Base-by-base conservation (phyloP, 345 rosid genomes). In the Laguncularia racemosa region DNA sequence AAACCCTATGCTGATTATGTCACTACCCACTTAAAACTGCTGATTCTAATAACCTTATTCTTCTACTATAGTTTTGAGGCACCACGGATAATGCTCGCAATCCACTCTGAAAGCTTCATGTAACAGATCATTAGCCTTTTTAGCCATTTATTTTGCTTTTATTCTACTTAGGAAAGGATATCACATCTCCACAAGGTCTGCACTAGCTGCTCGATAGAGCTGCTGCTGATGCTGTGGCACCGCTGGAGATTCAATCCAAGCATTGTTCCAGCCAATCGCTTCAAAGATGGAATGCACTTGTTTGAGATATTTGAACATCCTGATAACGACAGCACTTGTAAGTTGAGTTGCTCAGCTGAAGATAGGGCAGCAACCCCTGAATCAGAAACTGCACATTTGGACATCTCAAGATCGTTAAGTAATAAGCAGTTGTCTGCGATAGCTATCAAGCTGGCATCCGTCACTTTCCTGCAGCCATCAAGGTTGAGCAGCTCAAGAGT, bases 171-270 rank as follows among this genome's bases (percentile, higher is more conserved):
- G 57, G 62, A 80, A 55, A 87, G 86, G 63, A 84, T 78, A 65
- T 84, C 91, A 16, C 95, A 84, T 63, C 84, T 76, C 91, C 95
- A 84, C 20, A 84, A 54, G 28, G 63, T 77, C 58, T 75, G 84
- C 21, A 78, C 71, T 12, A 87, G 88, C 21, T 55, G 49, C 44
- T 76, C 78, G 8, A 77, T 65, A 3, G 71, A 47, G 67, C 71
- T n/a, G 59, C 72, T 59, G 73, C 81, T 82, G 62, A 87, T 73
- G 26, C 75, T 77, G 59, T 78, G 76, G 78, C 95, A 87, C 67
- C 70, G 81, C 61, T 78, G 81, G 61, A 87, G 73, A 62, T 84
- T 87, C 72, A 87, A 57, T 18, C 95, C 95, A 17, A 82, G 20
- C 20, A 87, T 69, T 21, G 83, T 73, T 53, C 57, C 64, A 6